phyloP scores from a whole-genome alignment of 2,329 filamentous ascomycete species.

The Grosmannia clavigera region DNA sequence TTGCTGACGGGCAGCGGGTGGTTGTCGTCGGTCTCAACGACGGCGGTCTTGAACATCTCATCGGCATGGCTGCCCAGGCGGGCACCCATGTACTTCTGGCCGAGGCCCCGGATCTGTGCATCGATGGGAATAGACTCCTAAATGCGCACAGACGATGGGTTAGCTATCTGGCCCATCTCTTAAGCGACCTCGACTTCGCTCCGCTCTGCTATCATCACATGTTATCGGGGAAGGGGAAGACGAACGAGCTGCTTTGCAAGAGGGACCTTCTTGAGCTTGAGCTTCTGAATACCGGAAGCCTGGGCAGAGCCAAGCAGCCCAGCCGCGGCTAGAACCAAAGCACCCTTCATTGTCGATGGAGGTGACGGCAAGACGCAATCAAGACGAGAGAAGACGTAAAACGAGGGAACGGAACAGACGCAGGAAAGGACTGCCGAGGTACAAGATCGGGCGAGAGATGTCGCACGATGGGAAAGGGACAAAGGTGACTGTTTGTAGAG shows the following conservation, averaged over 20 bases:
- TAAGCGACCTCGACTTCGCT: background rate
- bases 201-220: background rate
- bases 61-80: constrained; percentile 58
- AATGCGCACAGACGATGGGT: background rate
- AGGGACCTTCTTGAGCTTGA: constrained; percentile 95
- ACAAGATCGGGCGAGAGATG: constrained; percentile 1
- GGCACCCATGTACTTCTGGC: constrained; percentile 92
- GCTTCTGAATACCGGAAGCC: constrained; percentile 73
- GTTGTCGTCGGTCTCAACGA: constrained; percentile 49
- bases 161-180: background rate
- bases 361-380: constrained; percentile 2
- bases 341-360: constrained; percentile 66
- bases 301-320: constrained; percentile 71
- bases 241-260: constrained; percentile 83
- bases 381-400: background rate
- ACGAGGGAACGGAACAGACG: background rate
- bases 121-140: constrained; percentile 70
- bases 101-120: constrained; percentile 66
- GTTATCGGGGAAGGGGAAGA: background rate
- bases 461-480: constrained; percentile 2
- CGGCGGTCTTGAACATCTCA: constrained; percentile 67
- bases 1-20: constrained; percentile 88
- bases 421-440: background rate
- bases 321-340: constrained; percentile 59
- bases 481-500: background rate